These are phyloP conservation scores for Loxodes magnus DNA, from an alignment of 73 alveolate genomes.

Conservation along the genomic window DNA sequence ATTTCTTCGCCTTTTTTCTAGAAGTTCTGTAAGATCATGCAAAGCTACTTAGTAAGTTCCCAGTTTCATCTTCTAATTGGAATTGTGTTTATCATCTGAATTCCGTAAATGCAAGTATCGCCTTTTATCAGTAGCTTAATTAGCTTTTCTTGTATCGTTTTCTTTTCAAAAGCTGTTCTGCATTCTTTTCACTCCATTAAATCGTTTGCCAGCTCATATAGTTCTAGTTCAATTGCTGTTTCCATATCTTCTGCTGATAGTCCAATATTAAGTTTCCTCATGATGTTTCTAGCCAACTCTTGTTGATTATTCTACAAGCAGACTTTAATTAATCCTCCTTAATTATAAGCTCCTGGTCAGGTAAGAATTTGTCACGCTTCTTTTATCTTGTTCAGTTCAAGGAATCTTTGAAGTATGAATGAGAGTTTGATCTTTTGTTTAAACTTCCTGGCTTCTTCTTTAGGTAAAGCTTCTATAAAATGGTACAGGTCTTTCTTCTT, in stretches of 20 bases:
- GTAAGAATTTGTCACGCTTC: background rate
- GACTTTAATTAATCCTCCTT: background rate
- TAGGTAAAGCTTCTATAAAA: background rate
- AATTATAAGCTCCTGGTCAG: background rate
- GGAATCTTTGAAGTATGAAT: background rate
- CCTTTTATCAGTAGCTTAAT: background rate
- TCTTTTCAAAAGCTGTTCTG: background rate
- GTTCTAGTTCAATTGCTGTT: background rate
- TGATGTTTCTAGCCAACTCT: constrained; percentile 1
- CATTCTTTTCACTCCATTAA: background rate
- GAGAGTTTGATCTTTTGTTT: background rate
- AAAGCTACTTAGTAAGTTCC: background rate
- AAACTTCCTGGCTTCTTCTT: constrained; percentile 1
- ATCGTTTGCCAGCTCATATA: background rate
- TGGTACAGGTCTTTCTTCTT: background rate
- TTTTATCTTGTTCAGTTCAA: background rate
- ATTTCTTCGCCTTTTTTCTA: constrained; percentile 6
- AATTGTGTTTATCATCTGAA: constrained; percentile 4
- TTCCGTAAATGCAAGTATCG: background rate
- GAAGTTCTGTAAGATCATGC: background rate
- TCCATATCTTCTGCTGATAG: constrained; percentile 5
- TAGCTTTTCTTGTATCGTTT: background rate
- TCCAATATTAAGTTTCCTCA: background rate
- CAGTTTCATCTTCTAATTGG: background rate
- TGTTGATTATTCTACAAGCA: background rate